Percentiles rank a stretch among this genome's conserved stretches.
Conservation (phyloP, 1,139 yeast species). For the Blastobotrys indianensis region DNA sequence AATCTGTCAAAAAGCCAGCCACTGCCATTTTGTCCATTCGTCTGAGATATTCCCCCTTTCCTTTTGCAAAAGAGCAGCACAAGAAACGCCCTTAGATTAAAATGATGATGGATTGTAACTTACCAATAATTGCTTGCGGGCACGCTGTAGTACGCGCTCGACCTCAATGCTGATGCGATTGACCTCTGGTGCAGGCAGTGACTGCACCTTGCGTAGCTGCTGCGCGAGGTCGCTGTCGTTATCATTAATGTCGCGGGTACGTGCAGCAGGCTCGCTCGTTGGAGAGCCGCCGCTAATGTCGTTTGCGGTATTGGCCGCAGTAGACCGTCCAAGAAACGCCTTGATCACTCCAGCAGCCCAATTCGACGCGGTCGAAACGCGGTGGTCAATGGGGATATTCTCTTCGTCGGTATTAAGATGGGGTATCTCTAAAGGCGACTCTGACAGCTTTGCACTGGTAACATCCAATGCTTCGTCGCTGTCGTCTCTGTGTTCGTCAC, state of each 20-base stretch:
- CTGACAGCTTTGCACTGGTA: background rate
- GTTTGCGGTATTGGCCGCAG: too few relatives aligned
- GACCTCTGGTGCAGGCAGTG: background rate
- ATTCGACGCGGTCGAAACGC: too few relatives aligned
- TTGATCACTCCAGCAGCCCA: too few relatives aligned
- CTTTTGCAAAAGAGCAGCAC: too few relatives aligned
- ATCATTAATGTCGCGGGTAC: background rate
- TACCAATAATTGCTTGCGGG: conserved; percentile 14
- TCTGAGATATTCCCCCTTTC: too few relatives aligned
- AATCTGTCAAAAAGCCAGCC: too few relatives aligned
- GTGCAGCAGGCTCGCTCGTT: too few relatives aligned
- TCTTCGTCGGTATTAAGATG: background rate
- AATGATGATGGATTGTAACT: conserved; percentile 1
- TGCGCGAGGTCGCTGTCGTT: background rate
- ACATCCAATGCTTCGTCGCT: background rate
- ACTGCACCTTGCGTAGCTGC: background rate
- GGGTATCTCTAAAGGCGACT: background rate
- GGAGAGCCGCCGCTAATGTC: too few relatives aligned
- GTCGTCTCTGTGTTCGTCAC: background rate
- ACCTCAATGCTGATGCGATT: conserved; percentile 9
- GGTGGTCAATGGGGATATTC: too few relatives aligned
- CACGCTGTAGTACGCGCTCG: conserved; percentile 11
- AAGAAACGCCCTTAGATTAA: too few relatives aligned
- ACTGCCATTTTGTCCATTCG: too few relatives aligned
- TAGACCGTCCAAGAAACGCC: too few relatives aligned